Evolutionary conservation across 192 early-diverging fungal genomes (phyloP).

Genomic region (Martensiomyces pterosporus): DNA sequence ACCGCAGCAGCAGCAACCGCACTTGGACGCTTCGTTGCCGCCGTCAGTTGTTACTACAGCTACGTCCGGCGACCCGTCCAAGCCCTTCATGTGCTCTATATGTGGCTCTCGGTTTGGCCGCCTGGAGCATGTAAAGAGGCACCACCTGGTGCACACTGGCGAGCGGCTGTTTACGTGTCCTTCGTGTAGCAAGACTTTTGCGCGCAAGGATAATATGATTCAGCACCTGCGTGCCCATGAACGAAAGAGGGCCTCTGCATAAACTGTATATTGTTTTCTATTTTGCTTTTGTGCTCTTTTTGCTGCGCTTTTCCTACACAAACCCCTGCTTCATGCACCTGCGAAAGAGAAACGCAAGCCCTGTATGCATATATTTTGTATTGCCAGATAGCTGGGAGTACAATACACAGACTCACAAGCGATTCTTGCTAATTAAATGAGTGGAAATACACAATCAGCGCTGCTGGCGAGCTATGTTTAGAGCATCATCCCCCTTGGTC

Average conservation of each 20-base stretch:
- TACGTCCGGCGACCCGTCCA: conserved; percentile 23
- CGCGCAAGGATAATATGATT: conserved; percentile 76
- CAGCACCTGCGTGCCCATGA: conserved; percentile 72
- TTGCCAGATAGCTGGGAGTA: too few relatives aligned
- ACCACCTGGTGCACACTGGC: conserved; percentile 51
- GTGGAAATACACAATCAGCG: too few relatives aligned
- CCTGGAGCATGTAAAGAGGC: conserved; percentile 49
- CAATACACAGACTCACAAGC: too few relatives aligned
- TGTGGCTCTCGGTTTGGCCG: conserved; percentile 59
- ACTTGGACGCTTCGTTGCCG: too few relatives aligned
- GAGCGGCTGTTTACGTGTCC: conserved; percentile 70
- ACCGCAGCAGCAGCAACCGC: not conserved
- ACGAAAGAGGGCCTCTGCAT: conserved; percentile 18
- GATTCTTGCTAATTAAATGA: too few relatives aligned
- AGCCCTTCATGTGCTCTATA: conserved; percentile 44
- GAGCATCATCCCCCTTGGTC: too few relatives aligned
- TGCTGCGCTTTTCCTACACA: not conserved
- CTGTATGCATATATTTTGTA: not conserved
- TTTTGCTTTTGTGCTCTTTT: not conserved
- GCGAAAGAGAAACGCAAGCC: too few relatives aligned
- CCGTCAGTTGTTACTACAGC: not conserved
- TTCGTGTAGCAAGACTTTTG: conserved; percentile 60
- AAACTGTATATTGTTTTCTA: not conserved
- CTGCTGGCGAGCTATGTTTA: too few relatives aligned
- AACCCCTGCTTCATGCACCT: not conserved